phyloP scores from a whole-genome alignment of 2,329 filamentous ascomycete species.

The Ilyonectria robusta region DNA sequence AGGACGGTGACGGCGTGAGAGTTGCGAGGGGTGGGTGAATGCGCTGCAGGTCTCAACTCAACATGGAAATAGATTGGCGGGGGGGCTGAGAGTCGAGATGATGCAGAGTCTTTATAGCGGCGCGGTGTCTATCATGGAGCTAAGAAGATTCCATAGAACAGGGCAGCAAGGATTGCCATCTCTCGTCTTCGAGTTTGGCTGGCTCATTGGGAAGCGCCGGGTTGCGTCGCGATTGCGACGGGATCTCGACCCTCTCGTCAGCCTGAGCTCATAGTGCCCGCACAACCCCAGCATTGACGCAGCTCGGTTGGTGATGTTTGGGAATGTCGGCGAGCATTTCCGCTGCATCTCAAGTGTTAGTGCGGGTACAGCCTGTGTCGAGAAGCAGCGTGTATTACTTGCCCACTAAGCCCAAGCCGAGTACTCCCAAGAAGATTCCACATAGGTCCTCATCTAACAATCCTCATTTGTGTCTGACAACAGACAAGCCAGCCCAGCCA shows the following conservation, averaged over 20 bases:
- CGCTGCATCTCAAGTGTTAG: constrained; percentile 14
- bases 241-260: constrained; percentile 36
- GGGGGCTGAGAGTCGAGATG: background rate
- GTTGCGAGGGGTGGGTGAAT: background rate
- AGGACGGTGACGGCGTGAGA: constrained; percentile 11
- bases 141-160: background rate
- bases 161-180: background rate
- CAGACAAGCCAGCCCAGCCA: constrained; percentile 18
- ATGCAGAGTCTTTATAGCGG: constrained; percentile 13
- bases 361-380: constrained; percentile 1
- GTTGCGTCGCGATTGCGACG: constrained; percentile 6
- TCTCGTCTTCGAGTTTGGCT: constrained; percentile 10
- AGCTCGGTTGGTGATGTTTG: background rate
- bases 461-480: constrained; percentile 11
- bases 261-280: constrained; percentile 41
- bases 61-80: constrained; percentile 24
- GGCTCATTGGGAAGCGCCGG: constrained; percentile 22
- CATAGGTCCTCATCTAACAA: constrained; percentile 12
- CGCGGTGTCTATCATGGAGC: background rate
- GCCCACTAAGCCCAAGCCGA: constrained; percentile 5
- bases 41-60: constrained; percentile 25
- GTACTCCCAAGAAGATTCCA: background rate
- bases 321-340: constrained; percentile 1
- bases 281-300: constrained; percentile 15
- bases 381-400: background rate